phyloP scores from a whole-genome alignment of 1,139 yeast genomes.

The Suhomyces yuchorum region DNA sequence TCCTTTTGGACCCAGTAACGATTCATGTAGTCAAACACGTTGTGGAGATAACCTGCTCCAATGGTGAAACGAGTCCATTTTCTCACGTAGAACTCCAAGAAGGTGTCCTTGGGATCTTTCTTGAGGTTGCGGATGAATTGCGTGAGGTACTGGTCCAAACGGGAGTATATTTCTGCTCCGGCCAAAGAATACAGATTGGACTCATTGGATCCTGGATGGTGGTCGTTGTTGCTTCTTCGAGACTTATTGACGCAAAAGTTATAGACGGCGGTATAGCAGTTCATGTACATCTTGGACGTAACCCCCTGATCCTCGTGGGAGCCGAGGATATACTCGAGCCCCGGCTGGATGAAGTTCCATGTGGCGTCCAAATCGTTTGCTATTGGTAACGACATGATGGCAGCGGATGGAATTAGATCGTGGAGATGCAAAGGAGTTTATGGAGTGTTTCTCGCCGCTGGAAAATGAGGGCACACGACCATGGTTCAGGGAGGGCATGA shows the following conservation, averaged over 20 bases:
- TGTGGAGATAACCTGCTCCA: constrained; percentile 90
- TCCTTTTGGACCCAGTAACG: constrained; percentile 98
- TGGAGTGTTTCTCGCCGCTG: constrained; percentile 12
- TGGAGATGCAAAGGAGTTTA: constrained; percentile 2
- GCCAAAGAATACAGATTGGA: constrained; percentile 55
- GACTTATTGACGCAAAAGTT: constrained; percentile 90
- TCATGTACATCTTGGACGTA: constrained; percentile 73
- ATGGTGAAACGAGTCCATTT: constrained; percentile 88
- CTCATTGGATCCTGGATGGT: constrained; percentile 16
- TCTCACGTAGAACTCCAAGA: constrained; percentile 81
- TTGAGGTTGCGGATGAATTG: constrained; percentile 58
- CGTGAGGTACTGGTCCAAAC: constrained; percentile 66
- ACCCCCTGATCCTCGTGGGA: constrained; percentile 65
- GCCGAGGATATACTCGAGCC: constrained; percentile 68
- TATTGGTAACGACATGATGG: constrained; percentile 24
- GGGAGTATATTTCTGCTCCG: constrained; percentile 86
- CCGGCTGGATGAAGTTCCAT: constrained; percentile 78
- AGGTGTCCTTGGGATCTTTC: constrained; percentile 59
- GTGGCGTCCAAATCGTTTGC: constrained; percentile 65
- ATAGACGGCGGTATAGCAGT: constrained; percentile 81
- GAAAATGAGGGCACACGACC: constrained; percentile 10
- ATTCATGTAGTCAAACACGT: constrained; percentile 93
- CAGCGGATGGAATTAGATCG: background rate
- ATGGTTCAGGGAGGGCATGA: background rate
- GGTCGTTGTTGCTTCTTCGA: constrained; percentile 38